A percentile compares a stretch with the other conserved stretches of the same genome.
Conservation (phyloP, 108 stramenopile species). For the Cylindrotheca closterium region DNA sequence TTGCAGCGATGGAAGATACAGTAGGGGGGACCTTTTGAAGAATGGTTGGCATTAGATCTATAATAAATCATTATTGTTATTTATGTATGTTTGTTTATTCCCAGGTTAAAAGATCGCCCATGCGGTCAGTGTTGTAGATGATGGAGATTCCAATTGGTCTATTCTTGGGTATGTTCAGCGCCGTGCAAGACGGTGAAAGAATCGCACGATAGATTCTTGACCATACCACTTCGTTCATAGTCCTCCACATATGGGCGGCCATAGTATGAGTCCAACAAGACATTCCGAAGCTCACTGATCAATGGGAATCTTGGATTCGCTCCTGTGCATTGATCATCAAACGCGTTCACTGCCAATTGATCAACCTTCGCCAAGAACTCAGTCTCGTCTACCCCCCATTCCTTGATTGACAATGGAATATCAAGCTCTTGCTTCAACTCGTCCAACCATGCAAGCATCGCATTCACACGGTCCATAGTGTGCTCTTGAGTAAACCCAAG, state of each 20-base stretch:
- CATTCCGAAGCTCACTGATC: slow-evolving; percentile 33
- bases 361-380: slow-evolving; percentile 30
- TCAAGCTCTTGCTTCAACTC: slow-evolving; percentile 28
- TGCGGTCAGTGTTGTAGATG: no score
- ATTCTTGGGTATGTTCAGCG: no score
- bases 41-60: no score
- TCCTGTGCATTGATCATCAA: slow-evolving; percentile 49
- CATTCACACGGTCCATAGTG: slow-evolving; percentile 18
- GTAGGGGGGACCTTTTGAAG: no score
- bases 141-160: no score
- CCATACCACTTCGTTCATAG: neutral
- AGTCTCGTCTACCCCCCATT: slow-evolving; percentile 19
- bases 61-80: no score
- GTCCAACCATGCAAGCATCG: slow-evolving; percentile 13
- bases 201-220: neutral
- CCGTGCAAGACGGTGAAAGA: slow-evolving; percentile 1
- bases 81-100: no score
- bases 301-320: slow-evolving; percentile 44
- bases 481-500: slow-evolving; percentile 25
- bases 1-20: no score
- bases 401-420: slow-evolving; percentile 31
- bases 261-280: slow-evolving; percentile 38
- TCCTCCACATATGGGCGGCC: slow-evolving; percentile 16
- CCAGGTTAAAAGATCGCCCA: no score
- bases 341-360: slow-evolving; percentile 32